Conservation (phyloP, 306 rosid genomes). For the Quercus variabilis region DNA sequence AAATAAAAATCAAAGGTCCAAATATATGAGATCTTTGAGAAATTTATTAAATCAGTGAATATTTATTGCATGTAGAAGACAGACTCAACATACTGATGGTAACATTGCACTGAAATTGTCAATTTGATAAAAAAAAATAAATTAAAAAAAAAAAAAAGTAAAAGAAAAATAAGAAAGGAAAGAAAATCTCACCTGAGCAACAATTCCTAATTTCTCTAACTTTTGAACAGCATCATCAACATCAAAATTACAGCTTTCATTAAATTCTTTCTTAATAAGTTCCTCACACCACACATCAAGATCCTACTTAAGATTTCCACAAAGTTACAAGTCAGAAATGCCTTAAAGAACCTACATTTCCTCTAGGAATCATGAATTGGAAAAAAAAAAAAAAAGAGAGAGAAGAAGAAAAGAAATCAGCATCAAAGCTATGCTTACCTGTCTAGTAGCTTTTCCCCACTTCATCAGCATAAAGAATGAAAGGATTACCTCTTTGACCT, state of each 20-base stretch:
- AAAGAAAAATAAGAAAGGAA: neutral
- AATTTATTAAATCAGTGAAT: too few species aligned
- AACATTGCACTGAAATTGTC: neutral
- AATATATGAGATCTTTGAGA: too few species aligned
- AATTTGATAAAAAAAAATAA: neutral
- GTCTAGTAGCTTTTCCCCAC: slow-evolving; percentile 82
- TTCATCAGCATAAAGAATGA: slow-evolving; percentile 90
- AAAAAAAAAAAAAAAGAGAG: slow-evolving; percentile 6
- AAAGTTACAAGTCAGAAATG: slow-evolving; percentile 12
- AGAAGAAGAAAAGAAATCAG: too few species aligned
- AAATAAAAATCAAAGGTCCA: too few species aligned
- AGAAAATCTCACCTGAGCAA: slow-evolving; percentile 67
- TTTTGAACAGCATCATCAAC: slow-evolving; percentile 89
- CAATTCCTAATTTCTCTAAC: slow-evolving; percentile 85
- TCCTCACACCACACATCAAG: slow-evolving; percentile 88
- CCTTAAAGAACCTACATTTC: neutral
- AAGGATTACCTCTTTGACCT: slow-evolving; percentile 94
- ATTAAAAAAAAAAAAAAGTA: too few species aligned
- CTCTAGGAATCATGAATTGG: neutral
- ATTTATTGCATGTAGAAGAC: too few species aligned
- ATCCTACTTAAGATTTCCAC: slow-evolving; percentile 54
- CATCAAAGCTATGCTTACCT: slow-evolving; percentile 32
- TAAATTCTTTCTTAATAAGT: slow-evolving; percentile 77
- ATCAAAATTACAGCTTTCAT: slow-evolving; percentile 72
- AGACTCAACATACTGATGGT: too few species aligned